A percentile compares a stretch with the other conserved stretches of the same genome.
phyloP scores from a whole-genome alignment of 805 yeast genomes.

The Candida tibetensis region DNA sequence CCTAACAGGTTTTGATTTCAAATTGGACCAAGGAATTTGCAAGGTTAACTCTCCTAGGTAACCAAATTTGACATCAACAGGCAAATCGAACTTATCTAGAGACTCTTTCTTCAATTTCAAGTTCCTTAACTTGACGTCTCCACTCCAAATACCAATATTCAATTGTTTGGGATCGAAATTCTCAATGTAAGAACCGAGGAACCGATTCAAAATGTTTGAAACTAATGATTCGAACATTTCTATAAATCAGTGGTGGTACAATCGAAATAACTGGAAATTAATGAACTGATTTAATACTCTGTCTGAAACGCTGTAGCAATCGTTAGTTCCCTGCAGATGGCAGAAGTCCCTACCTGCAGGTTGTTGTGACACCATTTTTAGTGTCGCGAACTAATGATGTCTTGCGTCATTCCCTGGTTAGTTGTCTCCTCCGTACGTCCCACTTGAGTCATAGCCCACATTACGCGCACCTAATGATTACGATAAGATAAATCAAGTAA shows the following conservation, averaged over 20 bases:
- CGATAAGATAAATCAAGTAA: background rate
- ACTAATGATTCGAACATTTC: slow-evolving; percentile 65
- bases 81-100: slow-evolving; percentile 78
- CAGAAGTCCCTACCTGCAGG: too few species aligned
- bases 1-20: slow-evolving; percentile 90
- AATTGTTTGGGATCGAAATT: slow-evolving; percentile 94
- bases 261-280: background rate
- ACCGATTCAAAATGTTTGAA: slow-evolving; percentile 58
- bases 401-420: too few species aligned
- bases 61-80: slow-evolving; percentile 85
- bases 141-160: slow-evolving; percentile 96
- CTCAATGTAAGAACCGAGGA: slow-evolving; percentile 76
- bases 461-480: background rate
- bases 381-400: too few species aligned
- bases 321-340: too few species aligned
- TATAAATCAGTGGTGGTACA: background rate
- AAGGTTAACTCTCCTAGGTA: slow-evolving; percentile 84
- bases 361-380: too few species aligned
- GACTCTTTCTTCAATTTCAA: slow-evolving; percentile 83
- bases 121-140: slow-evolving; percentile 85
- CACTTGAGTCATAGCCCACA: too few species aligned
- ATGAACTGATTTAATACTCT: background rate
- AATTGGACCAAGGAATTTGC: slow-evolving; percentile 95
- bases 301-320: background rate
- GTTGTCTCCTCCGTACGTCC: too few species aligned